Evolutionary conservation across 345 rosid species (phyloP), one percentile per base, ranked within the genome.

Genomic region (Populus euphratica): DNA sequence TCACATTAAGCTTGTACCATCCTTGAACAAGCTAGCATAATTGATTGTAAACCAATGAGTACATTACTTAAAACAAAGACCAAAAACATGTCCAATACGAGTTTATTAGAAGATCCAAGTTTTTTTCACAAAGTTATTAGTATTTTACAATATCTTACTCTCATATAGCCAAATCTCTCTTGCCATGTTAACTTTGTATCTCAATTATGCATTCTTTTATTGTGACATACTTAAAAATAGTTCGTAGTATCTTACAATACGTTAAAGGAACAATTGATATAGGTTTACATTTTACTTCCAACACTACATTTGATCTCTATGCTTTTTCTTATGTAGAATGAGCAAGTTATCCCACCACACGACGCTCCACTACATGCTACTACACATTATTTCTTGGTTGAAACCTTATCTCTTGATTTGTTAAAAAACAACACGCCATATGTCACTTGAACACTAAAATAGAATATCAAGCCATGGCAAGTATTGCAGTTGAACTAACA

Each of bases 331-430:
- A 27, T 31, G 33, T 9, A 12, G 68, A 63, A 23, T 63, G 68
- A 33, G 68, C 68, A 1, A 5, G 36, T 0, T 63, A 36, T 27
- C 31, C 17, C 7, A 11, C 6, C 2, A 63, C 20, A 0, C 0
- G 5, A 0, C 13, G 33, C 0, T 63, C 20, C 1, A 25, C 33
- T 0, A n/a, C 8, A 4, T 0, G 68, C 0, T 63, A n/a, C 2
- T 63, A 0, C 12, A 31, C 17, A n/a, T n/a, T 12, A n/a, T n/a
- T 12, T 4, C 16, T 27, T 6, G 38, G 38, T 23, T 4, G 36
- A 9, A 27, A 23, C 0, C 36, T 63, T 1, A 11, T 63, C 7
- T 63, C 20, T 5, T 63, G 9, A 20, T 9, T 2, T 9, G 31
- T 17, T 0, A 29, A 23, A 17, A 23, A 29, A 27, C 68, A 63